Base-by-base conservation (phyloP, 371 early-diverging fungal genomes). In the Batkoa obscura region DNA sequence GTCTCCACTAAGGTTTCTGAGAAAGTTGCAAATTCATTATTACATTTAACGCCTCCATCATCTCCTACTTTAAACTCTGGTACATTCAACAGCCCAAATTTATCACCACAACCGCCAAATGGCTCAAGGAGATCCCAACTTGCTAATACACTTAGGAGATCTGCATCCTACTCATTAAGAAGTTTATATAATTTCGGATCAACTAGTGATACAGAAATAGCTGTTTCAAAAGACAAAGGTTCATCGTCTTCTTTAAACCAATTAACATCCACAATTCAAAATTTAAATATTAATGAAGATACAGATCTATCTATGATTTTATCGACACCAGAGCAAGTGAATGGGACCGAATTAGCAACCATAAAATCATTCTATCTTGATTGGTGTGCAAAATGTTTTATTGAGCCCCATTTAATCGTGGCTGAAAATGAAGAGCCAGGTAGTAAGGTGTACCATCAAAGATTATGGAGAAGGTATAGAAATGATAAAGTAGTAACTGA, bases 341-440 rank as follows among this genome's bases (percentile, higher is more conserved):
- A 30, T 30, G 36, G 6, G 12, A 9, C 12, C 6, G 39, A 31
- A 9, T 15, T 53, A n/a, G 53, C 15, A 15, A 38, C 34, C 6
- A 23, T 23, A 23, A n/a, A 6, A 15, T 85, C 86, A 1, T 66
- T 64, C 5, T 84, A 88, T 48, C 88, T 81, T 57, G 84, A 86
- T 50, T 85, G 84, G 87, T 83, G 84, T 62, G 79, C 84, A 58
- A 84, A 84, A 62, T 88, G 84, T 66, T 91, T 88, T 68, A 74
- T 78, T n/a, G 86, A 88, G 62, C 88, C 92, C 23, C 92, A 89
- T 62, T 86, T 88, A 81, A 68, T 75, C 64, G 75, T 83, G 0
- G 77, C 85, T 8, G 88, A 88, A 56, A 67, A 78, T 9, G 88
- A 88, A 51, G 85, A 86, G 46, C 87, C 86, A 0, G 91, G 89